A percentile compares a stretch with the other conserved stretches of the same genome.
phyloP scores from a whole-genome alignment of 305 asterid species.

The Plantago coronopus region DNA sequence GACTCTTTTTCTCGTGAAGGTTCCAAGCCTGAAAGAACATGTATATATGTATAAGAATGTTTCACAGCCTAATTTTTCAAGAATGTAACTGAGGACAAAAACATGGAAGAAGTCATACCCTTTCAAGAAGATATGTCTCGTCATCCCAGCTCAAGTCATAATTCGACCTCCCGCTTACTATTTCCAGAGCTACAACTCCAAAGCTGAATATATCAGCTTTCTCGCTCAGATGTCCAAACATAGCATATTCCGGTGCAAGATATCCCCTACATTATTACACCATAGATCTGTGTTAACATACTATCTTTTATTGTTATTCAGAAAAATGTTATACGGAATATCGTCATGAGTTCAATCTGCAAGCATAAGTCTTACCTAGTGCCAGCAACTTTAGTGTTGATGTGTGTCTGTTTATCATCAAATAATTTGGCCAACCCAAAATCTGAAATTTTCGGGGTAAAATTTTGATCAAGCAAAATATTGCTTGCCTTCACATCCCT shows the following conservation, averaged over 20 bases:
- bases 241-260: slow-evolving; percentile 88
- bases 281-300: not conserved
- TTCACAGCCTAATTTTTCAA: not conserved
- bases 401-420: slow-evolving; percentile 73
- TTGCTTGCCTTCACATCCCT: slow-evolving; percentile 93
- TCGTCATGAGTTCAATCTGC: too few relatives aligned
- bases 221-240: slow-evolving; percentile 83
- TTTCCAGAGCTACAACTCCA: slow-evolving; percentile 76
- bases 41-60: not conserved
- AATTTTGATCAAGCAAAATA: slow-evolving; percentile 66
- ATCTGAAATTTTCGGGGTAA: slow-evolving; percentile 77
- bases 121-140: slow-evolving; percentile 77
- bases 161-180: slow-evolving; percentile 66
- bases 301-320: not conserved
- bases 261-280: slow-evolving; percentile 49
- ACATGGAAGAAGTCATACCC: slow-evolving; percentile 39
- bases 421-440: slow-evolving; percentile 86
- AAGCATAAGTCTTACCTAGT: slow-evolving; percentile 50
- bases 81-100: not conserved
- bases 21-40: slow-evolving; percentile 57
- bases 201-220: slow-evolving; percentile 79
- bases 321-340: not conserved
- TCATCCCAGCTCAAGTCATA: slow-evolving; percentile 57
- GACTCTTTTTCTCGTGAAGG: slow-evolving; percentile 36
- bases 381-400: slow-evolving; percentile 88